Evolutionary conservation across 352 stramenopile species (phyloP).

Genomic region (Globisporangium megalacanthum): DNA sequence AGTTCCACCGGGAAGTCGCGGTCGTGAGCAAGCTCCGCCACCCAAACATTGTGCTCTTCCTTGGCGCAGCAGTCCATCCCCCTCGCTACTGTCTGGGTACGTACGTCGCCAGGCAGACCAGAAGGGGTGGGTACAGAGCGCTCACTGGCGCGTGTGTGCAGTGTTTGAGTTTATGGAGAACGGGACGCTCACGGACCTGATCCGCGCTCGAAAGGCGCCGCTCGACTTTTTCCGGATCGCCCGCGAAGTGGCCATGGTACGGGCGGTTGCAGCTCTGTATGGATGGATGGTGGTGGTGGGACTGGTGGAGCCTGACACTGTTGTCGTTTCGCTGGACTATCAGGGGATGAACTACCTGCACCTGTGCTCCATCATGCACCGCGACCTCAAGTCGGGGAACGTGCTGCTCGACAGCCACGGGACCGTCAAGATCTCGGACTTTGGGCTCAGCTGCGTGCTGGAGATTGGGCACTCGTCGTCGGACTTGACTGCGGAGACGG

Average conservation of each 20-base stretch:
- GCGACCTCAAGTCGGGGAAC: slow-evolving; percentile 96
- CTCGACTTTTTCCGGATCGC: slow-evolving; percentile 81
- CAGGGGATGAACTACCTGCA: slow-evolving; percentile 94
- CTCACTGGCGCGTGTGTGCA: slow-evolving; percentile 11
- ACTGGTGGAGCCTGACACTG: not conserved
- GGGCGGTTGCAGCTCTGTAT: not conserved
- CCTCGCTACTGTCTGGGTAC: slow-evolving; percentile 78
- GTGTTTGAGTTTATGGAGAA: slow-evolving; percentile 89
- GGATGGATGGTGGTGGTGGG: not conserved
- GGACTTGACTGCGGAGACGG: slow-evolving; percentile 82
- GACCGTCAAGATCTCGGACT: slow-evolving; percentile 87
- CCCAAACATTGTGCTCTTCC: slow-evolving; percentile 84
- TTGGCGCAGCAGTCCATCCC: slow-evolving; percentile 69
- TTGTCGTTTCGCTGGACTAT: not conserved
- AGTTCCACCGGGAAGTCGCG: slow-evolving; percentile 81
- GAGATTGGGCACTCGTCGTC: slow-evolving; percentile 63
- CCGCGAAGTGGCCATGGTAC: slow-evolving; percentile 74
- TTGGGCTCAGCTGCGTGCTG: slow-evolving; percentile 81
- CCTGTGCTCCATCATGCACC: slow-evolving; percentile 92
- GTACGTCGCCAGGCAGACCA: not conserved
- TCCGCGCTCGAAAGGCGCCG: slow-evolving; percentile 52
- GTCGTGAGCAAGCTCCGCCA: slow-evolving; percentile 83
- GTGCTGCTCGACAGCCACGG: slow-evolving; percentile 81
- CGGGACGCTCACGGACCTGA: slow-evolving; percentile 79
- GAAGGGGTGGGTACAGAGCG: too few species aligned